These are phyloP conservation scores for Colletotrichum scovillei DNA, from an alignment of 2,329 filamentous ascomycete species.

Conservation along the genomic window DNA sequence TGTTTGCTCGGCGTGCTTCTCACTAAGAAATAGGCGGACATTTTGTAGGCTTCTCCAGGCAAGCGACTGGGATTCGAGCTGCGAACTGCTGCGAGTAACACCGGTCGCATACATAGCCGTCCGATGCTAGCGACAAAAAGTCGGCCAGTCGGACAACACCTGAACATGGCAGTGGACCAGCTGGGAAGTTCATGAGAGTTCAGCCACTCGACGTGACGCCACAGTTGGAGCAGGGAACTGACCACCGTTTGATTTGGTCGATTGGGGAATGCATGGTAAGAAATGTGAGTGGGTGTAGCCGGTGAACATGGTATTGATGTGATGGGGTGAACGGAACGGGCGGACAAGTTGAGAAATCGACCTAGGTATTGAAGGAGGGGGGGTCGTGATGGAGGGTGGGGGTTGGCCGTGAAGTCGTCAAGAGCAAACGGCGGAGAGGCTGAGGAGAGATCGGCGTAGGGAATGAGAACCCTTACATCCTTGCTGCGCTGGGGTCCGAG, in stretches of 20 bases:
- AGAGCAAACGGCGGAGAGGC: constrained; percentile 29
- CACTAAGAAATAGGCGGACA: constrained; percentile 1
- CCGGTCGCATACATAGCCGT: constrained; percentile 19
- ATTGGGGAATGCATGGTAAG: background rate
- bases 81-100: constrained; percentile 32
- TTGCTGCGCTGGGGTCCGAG: background rate
- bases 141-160: constrained; percentile 5
- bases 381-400: constrained; percentile 21
- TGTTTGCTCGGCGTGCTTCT: background rate
- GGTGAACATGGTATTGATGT: background rate
- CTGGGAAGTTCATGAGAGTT: background rate
- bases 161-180: background rate
- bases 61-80: constrained; percentile 12
- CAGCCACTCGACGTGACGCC: constrained; percentile 12
- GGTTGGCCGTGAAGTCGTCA: constrained; percentile 18
- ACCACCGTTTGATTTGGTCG: background rate
- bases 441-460: constrained; percentile 24
- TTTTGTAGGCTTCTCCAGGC: background rate
- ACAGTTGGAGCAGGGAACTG: background rate
- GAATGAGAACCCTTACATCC: constrained; percentile 16
- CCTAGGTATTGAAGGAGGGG: constrained; percentile 14
- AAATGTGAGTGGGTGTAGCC: constrained; percentile 10
- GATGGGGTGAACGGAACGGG: constrained; percentile 22
- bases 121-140: background rate
- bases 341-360: constrained; percentile 12